Evolutionary conservation across 2,329 filamentous ascomycete species (phyloP).

Genomic region (Davidsoniella virescens): DNA sequence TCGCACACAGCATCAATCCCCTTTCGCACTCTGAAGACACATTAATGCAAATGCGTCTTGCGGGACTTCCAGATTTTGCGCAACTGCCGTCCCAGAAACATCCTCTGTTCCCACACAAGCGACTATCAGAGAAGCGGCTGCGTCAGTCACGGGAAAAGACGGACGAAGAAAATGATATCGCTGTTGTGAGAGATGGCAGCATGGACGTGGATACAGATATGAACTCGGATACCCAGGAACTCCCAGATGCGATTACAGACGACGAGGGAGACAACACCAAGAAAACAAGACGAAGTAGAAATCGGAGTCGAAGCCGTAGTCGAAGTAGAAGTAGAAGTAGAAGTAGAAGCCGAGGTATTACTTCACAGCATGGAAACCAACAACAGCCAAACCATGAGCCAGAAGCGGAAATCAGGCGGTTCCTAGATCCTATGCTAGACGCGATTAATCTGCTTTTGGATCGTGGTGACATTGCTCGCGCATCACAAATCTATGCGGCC

Average conservation of each 20-base stretch:
- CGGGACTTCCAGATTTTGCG: conserved; percentile 30
- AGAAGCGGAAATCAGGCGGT: conserved; percentile 8
- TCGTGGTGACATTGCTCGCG: conserved; percentile 8
- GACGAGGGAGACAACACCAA: neutral
- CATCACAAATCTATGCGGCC: conserved; percentile 7
- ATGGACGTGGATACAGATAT: neutral
- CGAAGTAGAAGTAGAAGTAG: neutral
- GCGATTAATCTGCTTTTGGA: conserved; percentile 7
- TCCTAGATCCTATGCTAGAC: conserved; percentile 9
- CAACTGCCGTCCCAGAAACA: conserved; percentile 25
- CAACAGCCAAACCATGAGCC: neutral
- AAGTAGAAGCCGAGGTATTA: neutral
- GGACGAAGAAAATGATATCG: neutral
- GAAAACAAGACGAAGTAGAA: neutral
- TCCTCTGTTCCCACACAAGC: conserved; percentile 30
- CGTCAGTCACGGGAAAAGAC: neutral
- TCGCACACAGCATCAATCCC: conserved; percentile 28
- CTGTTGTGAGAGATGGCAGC: neutral
- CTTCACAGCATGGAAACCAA: neutral
- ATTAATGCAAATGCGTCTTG: conserved; percentile 30
- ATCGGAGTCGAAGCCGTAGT: neutral
- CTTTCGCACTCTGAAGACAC: conserved; percentile 31
- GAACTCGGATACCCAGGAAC: neutral
- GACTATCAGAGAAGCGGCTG: neutral
- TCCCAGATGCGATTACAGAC: neutral